Base-by-base conservation (phyloP, 192 early-diverging fungal genomes). In the Podochytrium sp. region DNA sequence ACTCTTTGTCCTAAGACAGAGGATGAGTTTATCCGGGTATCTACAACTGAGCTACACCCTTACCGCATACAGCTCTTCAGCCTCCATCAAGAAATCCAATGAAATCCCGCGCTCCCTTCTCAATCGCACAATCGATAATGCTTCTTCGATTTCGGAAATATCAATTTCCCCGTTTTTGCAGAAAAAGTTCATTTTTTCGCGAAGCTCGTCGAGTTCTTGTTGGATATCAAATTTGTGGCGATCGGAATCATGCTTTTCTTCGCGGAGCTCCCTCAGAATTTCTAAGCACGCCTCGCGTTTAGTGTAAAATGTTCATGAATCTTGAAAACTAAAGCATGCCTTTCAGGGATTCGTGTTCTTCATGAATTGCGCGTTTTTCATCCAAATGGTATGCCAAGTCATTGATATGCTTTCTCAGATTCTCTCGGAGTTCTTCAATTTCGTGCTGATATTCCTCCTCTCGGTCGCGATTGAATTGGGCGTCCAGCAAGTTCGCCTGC, bases 111-210 rank as follows among this genome's bases (percentile, higher is more conserved):
- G 75, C 60, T 87, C 70, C 33, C 76, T 74, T 40, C 75, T 38
- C 33, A 87, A 70, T 38, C 77, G 52, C 2, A 83, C 61, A 14
- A 89, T 63, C 0, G 83, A 69, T 30, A 89, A 50, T 2, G 87
- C 85, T 61, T 89, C 87, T 70, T 86, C 87, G 32, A 89, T 75
- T 52, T 85, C 80, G 1, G 61, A 60, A 49, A 79, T 29, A 47
- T 83, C 79, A 32, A 87, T 62, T 51, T 84, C 73, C 3, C 77
- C 75, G 40, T 86, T 69, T 55, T 53, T 50, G 37, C 61, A 67
- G 41, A 82, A 61, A 20, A 67, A 50, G 39, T 37, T 42, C 62
- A 84, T 62, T 50, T 75, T 75, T 39, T 78, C 68, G 32, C 67
- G 52, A 32, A 84, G 55, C 14, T 73, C 59, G 25, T 82, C 79